Conservation (phyloP, 768 basidiomycete species). For the Boletellus ananas region DNA sequence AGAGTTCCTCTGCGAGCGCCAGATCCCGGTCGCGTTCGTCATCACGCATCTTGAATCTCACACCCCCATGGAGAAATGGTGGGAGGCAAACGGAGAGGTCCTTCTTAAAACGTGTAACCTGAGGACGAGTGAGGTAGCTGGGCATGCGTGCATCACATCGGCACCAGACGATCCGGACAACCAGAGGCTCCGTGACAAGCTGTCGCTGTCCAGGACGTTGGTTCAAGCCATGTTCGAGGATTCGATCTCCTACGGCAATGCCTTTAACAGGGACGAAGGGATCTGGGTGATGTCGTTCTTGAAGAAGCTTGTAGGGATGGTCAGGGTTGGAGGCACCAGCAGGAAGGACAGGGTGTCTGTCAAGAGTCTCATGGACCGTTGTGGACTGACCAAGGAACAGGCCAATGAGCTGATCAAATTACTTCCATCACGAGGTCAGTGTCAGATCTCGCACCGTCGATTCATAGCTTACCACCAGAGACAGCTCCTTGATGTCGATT, state of each 20-base stretch:
- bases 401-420: constrained; percentile 15
- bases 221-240: constrained; percentile 21
- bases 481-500: neutral
- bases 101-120: constrained; percentile 13
- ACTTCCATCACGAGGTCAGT: constrained; percentile 6
- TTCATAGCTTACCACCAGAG: constrained; percentile 2
- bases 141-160: constrained; percentile 31
- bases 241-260: constrained; percentile 15
- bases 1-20: constrained; percentile 35
- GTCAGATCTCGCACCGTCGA: neutral
- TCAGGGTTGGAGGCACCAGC: constrained; percentile 4
- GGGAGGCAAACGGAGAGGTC: constrained; percentile 18
- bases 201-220: constrained; percentile 11
- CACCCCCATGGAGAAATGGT: constrained; percentile 31
- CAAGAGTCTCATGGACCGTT: constrained; percentile 14
- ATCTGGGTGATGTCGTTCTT: constrained; percentile 24
- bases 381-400: constrained; percentile 16
- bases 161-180: neutral
- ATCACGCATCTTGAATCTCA: constrained; percentile 37
- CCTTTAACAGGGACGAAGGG: constrained; percentile 13
- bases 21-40: constrained; percentile 38
- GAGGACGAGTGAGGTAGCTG: constrained; percentile 12
- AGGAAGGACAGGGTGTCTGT: constrained; percentile 9
- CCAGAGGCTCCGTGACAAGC: constrained; percentile 3
- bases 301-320: constrained; percentile 15